phyloP scores from a whole-genome alignment of 2,329 filamentous ascomycete genomes.

The Diaporthe capsici region DNA sequence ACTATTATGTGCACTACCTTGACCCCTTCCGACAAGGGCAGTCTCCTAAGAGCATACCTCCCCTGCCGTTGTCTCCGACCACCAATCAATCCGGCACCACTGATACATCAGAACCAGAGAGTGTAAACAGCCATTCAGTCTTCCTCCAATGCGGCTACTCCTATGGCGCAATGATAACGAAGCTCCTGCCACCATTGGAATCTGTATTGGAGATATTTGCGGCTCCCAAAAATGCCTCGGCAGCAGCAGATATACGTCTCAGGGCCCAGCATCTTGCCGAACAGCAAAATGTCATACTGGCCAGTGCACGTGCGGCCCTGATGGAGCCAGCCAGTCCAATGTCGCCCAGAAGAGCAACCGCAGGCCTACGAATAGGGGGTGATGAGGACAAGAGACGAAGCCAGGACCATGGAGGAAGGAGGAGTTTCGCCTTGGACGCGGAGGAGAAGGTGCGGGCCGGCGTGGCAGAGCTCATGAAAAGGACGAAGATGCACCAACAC shows the following conservation, averaged over 20 bases:
- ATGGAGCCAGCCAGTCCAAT: slow-evolving; percentile 46
- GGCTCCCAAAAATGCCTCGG: slow-evolving; percentile 65
- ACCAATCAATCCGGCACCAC: neutral
- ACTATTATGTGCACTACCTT: slow-evolving; percentile 78
- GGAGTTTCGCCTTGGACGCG: slow-evolving; percentile 54
- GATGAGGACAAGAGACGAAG: slow-evolving; percentile 60
- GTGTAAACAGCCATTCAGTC: slow-evolving; percentile 43
- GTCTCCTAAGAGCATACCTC: slow-evolving; percentile 2
- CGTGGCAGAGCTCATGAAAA: slow-evolving; percentile 63
- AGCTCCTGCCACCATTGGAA: slow-evolving; percentile 75
- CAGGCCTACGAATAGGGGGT: slow-evolving; percentile 65
- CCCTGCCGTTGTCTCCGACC: slow-evolving; percentile 15
- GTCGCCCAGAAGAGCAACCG: slow-evolving; percentile 43
- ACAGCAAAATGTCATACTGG: slow-evolving; percentile 68
- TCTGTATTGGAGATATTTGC: slow-evolving; percentile 73
- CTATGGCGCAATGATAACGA: slow-evolving; percentile 88
- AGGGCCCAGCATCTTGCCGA: slow-evolving; percentile 78
- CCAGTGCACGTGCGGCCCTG: slow-evolving; percentile 52
- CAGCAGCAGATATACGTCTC: slow-evolving; percentile 77
- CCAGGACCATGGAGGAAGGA: slow-evolving; percentile 52
- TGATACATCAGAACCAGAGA: slow-evolving; percentile 7
- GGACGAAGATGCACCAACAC: slow-evolving; percentile 52
- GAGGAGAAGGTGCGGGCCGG: slow-evolving; percentile 64
- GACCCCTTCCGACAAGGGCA: slow-evolving; percentile 52
- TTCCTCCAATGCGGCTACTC: slow-evolving; percentile 93